Conservation (phyloP, 2,329 filamentous ascomycete species). For the Aspergillus ustus region DNA sequence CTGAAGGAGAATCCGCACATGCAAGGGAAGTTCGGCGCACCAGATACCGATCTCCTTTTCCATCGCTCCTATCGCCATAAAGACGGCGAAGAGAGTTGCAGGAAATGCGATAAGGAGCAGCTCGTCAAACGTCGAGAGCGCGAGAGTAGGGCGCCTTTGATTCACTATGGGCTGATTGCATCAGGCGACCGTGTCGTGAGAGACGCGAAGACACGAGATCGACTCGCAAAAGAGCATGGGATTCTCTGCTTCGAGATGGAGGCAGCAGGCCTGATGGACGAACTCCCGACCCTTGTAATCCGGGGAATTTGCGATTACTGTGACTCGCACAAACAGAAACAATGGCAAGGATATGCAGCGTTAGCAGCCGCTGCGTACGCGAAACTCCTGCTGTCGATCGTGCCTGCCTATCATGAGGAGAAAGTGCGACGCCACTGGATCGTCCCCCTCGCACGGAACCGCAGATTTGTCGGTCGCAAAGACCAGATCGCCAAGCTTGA, state of each 20-base stretch:
- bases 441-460: background rate
- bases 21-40: background rate
- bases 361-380: background rate
- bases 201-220: constrained; percentile 8
- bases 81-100: background rate
- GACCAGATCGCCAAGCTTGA: background rate
- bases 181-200: constrained; percentile 17
- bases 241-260: constrained; percentile 8
- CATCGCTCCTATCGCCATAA: background rate
- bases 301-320: background rate
- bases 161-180: constrained; percentile 12
- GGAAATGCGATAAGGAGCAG: constrained; percentile 1
- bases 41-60: background rate
- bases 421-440: background rate
- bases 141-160: background rate
- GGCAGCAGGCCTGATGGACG: background rate
- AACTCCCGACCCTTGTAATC: background rate
- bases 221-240: constrained; percentile 7
- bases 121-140: constrained; percentile 1
- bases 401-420: background rate
- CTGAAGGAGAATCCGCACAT: background rate
- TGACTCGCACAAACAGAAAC: background rate
- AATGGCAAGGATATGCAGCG: background rate
- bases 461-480: background rate
- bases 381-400: background rate